Evolutionary conservation across 176 grass and related monocot genomes (phyloP).

Genomic region (Carex myosuroides): DNA sequence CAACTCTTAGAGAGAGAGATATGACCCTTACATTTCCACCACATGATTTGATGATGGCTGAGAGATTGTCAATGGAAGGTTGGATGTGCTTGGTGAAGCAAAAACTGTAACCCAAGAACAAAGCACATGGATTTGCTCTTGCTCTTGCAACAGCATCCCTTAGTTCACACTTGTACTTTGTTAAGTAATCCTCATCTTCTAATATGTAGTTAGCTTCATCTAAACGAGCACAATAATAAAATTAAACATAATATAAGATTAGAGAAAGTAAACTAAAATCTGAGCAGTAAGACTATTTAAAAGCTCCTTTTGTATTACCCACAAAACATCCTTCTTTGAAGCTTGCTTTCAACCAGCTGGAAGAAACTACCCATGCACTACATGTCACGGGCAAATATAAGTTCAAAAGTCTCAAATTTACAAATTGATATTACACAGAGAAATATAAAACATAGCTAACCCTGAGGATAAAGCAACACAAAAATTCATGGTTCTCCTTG

Average conservation of each 20-base stretch:
- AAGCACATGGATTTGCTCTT: constrained; percentile 45
- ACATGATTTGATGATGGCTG: constrained; percentile 47
- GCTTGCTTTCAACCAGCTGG: constrained; percentile 81
- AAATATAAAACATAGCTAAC: constrained; percentile 38
- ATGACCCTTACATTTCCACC: constrained; percentile 62
- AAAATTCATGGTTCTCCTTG: constrained; percentile 74
- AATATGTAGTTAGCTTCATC: constrained; percentile 62
- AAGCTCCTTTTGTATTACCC: constrained; percentile 39
- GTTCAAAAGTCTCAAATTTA: background rate
- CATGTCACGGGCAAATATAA: constrained; percentile 4
- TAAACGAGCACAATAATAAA: constrained; percentile 31
- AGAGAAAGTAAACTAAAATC: background rate
- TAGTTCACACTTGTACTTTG: constrained; percentile 58
- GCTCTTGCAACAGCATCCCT: constrained; percentile 55
- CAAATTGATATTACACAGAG: background rate
- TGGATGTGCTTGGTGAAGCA: constrained; percentile 65
- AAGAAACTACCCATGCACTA: constrained; percentile 87
- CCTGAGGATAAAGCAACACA: constrained; percentile 75
- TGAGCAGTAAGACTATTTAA: background rate
- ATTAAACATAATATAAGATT: constrained; percentile 3
- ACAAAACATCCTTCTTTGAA: constrained; percentile 61
- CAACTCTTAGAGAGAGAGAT: background rate
- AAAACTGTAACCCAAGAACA: constrained; percentile 61
- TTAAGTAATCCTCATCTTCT: constrained; percentile 64
- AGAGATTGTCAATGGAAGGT: constrained; percentile 41